Evolutionary conservation across 140 eudicot genomes (phyloP).

Genomic region (Cichorium intybus): DNA sequence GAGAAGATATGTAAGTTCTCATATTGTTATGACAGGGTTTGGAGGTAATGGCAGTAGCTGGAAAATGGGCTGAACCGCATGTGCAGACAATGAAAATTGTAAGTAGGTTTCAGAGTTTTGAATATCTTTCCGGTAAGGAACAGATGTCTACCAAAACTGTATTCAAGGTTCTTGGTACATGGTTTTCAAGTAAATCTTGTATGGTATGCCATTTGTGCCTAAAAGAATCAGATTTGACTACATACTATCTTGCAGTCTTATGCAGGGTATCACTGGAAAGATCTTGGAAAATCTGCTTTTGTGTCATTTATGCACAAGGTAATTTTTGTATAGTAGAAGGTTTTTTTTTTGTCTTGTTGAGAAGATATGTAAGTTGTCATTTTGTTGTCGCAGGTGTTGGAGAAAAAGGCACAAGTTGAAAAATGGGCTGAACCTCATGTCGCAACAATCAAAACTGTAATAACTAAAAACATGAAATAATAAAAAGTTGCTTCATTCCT

Average conservation of each 20-base stretch:
- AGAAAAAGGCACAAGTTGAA: constrained; percentile 55
- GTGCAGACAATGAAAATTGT: constrained; percentile 56
- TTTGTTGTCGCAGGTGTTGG: constrained; percentile 41
- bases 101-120: background rate
- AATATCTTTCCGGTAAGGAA: no score
- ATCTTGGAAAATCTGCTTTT: constrained; percentile 77
- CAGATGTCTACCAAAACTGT: background rate
- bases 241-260: constrained; percentile 39
- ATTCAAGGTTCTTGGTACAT: constrained; percentile 74
- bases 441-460: constrained; percentile 57
- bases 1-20: background rate
- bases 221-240: constrained; percentile 2
- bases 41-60: constrained; percentile 56
- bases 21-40: constrained; percentile 36
- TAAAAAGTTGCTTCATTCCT: no score
- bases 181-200: constrained; percentile 61
- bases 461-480: no score
- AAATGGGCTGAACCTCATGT: constrained; percentile 74
- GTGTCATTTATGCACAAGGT: constrained; percentile 55
- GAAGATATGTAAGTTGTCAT: background rate
- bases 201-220: background rate
- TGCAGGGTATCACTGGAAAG: constrained; percentile 58
- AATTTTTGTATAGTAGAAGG: constrained; percentile 9
- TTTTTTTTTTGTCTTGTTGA: background rate
- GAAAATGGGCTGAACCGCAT: constrained; percentile 72